Conservation (phyloP, 2,329 filamentous ascomycete species). For the Aspergillus versicolor region DNA sequence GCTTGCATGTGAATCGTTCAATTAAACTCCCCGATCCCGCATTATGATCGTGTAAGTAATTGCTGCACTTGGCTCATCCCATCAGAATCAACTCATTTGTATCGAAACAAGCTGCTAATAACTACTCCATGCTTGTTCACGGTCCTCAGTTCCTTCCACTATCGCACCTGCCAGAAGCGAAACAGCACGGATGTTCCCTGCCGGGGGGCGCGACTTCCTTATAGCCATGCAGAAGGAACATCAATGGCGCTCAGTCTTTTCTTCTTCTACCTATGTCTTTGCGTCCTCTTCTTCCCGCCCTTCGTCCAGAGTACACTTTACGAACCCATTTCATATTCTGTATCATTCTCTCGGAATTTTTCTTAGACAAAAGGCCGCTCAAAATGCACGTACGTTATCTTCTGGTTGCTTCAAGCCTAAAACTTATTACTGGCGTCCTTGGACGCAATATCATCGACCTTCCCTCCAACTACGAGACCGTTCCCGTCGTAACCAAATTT, state of each 20-base stretch:
- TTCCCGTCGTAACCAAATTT: neutral
- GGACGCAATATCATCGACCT: slow-evolving; percentile 15
- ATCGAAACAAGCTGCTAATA: neutral
- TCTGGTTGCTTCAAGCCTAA: slow-evolving; percentile 14
- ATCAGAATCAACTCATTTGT: neutral
- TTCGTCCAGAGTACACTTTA: slow-evolving; percentile 6
- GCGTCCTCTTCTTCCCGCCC: slow-evolving; percentile 8
- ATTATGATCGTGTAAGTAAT: neutral
- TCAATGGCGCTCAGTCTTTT: neutral
- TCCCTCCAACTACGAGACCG: slow-evolving; percentile 7
- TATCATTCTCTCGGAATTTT: slow-evolving; percentile 20
- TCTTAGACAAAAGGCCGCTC: slow-evolving; percentile 5
- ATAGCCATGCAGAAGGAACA: too few species aligned
- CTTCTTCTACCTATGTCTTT: neutral
- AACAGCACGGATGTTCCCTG: neutral
- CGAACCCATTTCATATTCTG: slow-evolving; percentile 20
- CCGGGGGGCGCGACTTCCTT: slow-evolving; percentile 1
- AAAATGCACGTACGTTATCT: slow-evolving; percentile 24
- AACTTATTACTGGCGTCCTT: slow-evolving; percentile 15
- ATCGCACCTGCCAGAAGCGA: neutral
- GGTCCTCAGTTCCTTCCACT: neutral
- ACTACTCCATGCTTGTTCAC: neutral
- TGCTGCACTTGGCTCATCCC: neutral
- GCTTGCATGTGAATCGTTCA: neutral
- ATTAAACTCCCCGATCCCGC: too few species aligned